A percentile compares a stretch with the other conserved stretches of the same genome.
phyloP scores from a whole-genome alignment of 129 eudicot species.

The sunflower (Helianthus annuus) region HanXRQr2.0-SUNRISE NC_035449.2:73336253-73336752 shows the following conservation, averaged over 20 bases:
- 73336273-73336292: constrained; percentile 88
- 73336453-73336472: neutral
- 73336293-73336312: constrained; percentile 92
- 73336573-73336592: constrained; percentile 89
- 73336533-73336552: constrained; percentile 82
- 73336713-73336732: too few species aligned
- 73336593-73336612: constrained; percentile 71
- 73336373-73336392: too few species aligned
- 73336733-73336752: too few species aligned
- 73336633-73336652: constrained; percentile 9
- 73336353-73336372: constrained; percentile 79
- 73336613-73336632: constrained; percentile 95
- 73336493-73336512: constrained; percentile 48
- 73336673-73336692: too few species aligned
- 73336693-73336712: too few species aligned
- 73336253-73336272: constrained; percentile 95
- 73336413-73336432: neutral
- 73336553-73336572: constrained; percentile 94
- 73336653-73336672: neutral
- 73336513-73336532: constrained; percentile 76
- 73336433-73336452: neutral
- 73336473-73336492: constrained; percentile 18
- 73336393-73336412: neutral
- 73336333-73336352: constrained; percentile 86
- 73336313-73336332: constrained; percentile 79